These are phyloP conservation scores for Lodderomyces elongisporus DNA, from an alignment of 1,139 yeast genomes.

Conservation along the genomic window DNA sequence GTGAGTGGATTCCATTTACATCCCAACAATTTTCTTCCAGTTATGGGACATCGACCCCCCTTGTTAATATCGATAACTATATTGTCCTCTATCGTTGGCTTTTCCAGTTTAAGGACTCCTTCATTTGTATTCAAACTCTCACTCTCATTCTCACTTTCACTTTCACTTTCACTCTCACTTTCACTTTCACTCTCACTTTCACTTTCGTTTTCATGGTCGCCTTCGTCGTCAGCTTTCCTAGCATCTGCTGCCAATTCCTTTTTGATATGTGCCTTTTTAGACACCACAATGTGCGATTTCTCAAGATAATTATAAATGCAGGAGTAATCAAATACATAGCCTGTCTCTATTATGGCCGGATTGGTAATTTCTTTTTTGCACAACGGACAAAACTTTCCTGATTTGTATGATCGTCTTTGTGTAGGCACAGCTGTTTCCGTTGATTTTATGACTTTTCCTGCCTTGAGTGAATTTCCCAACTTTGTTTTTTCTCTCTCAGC, in stretches of 20 bases:
- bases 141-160: slow-evolving; percentile 9
- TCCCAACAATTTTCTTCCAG: slow-evolving; percentile 67
- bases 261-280: slow-evolving; percentile 16
- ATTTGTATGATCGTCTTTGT: slow-evolving; percentile 21
- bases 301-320: slow-evolving; percentile 71
- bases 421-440: too few species aligned
- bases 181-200: slow-evolving; percentile 12
- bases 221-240: too few species aligned
- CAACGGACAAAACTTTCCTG: slow-evolving; percentile 58
- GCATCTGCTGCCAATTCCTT: slow-evolving; percentile 16
- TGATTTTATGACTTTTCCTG: not conserved
- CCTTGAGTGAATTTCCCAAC: not conserved
- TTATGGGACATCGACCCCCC: slow-evolving; percentile 84
- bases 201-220: slow-evolving; percentile 19
- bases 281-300: slow-evolving; percentile 36
- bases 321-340: slow-evolving; percentile 83
- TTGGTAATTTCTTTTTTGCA: slow-evolving; percentile 63
- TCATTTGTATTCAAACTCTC: not conserved
- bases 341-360: slow-evolving; percentile 89
- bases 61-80: slow-evolving; percentile 24
- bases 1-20: slow-evolving; percentile 59
- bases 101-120: slow-evolving; percentile 6
- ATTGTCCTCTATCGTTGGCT: slow-evolving; percentile 19
- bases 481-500: not conserved
- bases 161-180: slow-evolving; percentile 7